Conservation (phyloP, 495 filamentous ascomycete species). For the Diplogelasinospora grovesii region DNA sequence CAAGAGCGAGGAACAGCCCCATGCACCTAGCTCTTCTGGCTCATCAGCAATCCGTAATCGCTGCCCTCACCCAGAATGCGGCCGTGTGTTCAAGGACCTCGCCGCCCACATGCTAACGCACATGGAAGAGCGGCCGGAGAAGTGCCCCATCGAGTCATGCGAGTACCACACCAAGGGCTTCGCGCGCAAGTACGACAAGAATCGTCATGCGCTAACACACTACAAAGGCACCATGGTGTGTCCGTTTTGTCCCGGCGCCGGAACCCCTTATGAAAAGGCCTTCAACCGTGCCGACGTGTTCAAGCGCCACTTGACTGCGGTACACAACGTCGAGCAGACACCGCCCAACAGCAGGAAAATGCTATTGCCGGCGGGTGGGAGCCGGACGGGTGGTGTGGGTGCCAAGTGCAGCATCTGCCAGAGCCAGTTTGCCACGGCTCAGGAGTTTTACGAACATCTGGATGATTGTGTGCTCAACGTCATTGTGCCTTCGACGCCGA, state of each 20-base stretch:
- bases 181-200: conserved; percentile 97
- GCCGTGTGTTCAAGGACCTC: conserved; percentile 86
- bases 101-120: conserved; percentile 97
- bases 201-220: conserved; percentile 94
- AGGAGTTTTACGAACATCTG: conserved; percentile 97
- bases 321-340: conserved; percentile 92
- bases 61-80: conserved; percentile 80
- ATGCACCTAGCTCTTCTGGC: conserved; percentile 39
- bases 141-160: conserved; percentile 91
- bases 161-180: conserved; percentile 96
- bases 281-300: conserved; percentile 99
- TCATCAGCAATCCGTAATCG: conserved; percentile 41
- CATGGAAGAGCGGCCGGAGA: conserved; percentile 87
- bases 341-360: conserved; percentile 87
- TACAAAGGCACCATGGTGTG: conserved; percentile 99
- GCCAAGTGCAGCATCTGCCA: conserved; percentile 97
- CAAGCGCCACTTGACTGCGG: conserved; percentile 90
- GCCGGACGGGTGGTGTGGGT: conserved; percentile 48
- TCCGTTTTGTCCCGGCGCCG: conserved; percentile 90
- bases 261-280: conserved; percentile 89
- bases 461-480: conserved; percentile 96
- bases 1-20: conserved; percentile 55
- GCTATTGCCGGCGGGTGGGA: conserved; percentile 17
- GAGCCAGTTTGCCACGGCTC: conserved; percentile 79
- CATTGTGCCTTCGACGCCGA: conserved; percentile 78